These are phyloP conservation scores for Melanopsichium pennsylvanicum DNA, from an alignment of 1,284 basidiomycete species.

Conservation along the genomic window DNA sequence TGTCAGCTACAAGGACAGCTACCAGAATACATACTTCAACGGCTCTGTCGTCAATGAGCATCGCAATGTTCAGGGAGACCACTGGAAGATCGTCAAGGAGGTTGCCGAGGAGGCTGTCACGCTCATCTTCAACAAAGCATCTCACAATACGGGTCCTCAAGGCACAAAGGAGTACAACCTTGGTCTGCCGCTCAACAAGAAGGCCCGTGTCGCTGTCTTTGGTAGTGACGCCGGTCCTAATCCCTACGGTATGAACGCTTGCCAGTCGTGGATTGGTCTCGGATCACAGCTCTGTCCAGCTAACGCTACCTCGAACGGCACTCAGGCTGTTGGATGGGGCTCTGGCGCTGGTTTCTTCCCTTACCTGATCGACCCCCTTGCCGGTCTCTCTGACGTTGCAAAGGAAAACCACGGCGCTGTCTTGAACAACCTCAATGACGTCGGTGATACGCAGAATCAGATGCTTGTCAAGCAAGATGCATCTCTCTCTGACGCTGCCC, in stretches of 20 bases:
- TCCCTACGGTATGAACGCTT: slow-evolving; percentile 34
- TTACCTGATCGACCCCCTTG: slow-evolving; percentile 55
- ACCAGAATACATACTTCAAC: slow-evolving; percentile 40
- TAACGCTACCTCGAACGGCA: slow-evolving; percentile 34
- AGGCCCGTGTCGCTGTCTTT: slow-evolving; percentile 29
- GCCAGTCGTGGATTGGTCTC: slow-evolving; percentile 32
- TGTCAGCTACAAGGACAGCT: slow-evolving; percentile 37
- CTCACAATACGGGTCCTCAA: slow-evolving; percentile 37
- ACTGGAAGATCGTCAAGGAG: slow-evolving; percentile 35
- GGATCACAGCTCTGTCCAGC: slow-evolving; percentile 49
- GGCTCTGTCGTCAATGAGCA: slow-evolving; percentile 29
- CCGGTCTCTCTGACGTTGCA: slow-evolving; percentile 27
- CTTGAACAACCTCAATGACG: slow-evolving; percentile 36
- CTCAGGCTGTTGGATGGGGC: slow-evolving; percentile 31
- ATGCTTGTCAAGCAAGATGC: slow-evolving; percentile 25
- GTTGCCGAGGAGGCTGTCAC: slow-evolving; percentile 33
- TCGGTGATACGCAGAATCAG: slow-evolving; percentile 27
- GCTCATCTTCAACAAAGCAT: slow-evolving; percentile 37
- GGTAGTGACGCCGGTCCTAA: slow-evolving; percentile 41
- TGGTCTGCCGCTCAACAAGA: slow-evolving; percentile 40
- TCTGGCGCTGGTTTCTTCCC: slow-evolving; percentile 43
- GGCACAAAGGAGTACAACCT: slow-evolving; percentile 13
- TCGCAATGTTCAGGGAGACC: slow-evolving; percentile 36
- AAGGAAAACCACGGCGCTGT: slow-evolving; percentile 25
- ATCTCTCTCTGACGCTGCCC: slow-evolving; percentile 23